These are phyloP conservation scores for Leishmania amazonensis DNA, from an alignment of 208 protist genomes.

Conservation along the genomic window DNA sequence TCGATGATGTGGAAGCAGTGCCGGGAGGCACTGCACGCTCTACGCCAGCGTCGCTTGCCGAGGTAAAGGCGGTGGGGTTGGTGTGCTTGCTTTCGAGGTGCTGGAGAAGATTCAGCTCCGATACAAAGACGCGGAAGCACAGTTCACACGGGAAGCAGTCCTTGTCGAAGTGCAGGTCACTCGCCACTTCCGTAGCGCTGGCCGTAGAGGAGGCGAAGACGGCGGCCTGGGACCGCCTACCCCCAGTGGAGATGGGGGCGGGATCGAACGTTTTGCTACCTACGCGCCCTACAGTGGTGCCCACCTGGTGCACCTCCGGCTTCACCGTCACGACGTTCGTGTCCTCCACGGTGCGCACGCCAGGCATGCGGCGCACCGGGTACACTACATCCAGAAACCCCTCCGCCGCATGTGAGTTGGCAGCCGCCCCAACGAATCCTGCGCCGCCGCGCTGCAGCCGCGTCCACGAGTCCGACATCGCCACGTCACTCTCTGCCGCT, in stretches of 20 bases:
- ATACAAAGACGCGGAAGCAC: constrained; percentile 55
- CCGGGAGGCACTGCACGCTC: background rate
- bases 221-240: background rate
- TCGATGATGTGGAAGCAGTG: background rate
- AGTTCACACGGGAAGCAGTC: constrained; percentile 84
- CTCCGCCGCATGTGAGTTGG: constrained; percentile 8
- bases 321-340: constrained; percentile 2
- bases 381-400: background rate
- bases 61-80: background rate
- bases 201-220: background rate
- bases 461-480: background rate
- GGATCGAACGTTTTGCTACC: background rate
- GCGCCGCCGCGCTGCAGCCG: background rate
- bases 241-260: background rate
- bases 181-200: background rate
- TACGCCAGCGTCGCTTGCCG: background rate
- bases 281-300: constrained; percentile 2
- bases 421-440: constrained; percentile 9
- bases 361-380: constrained; percentile 9
- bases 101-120: constrained; percentile 71
- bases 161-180: constrained; percentile 12
- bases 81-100: constrained; percentile 70
- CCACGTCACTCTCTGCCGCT: background rate
- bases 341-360: constrained; percentile 12
- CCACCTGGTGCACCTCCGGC: background rate